Conservation (phyloP, 1,139 yeast genomes). For the Suhomyces maxii region DNA sequence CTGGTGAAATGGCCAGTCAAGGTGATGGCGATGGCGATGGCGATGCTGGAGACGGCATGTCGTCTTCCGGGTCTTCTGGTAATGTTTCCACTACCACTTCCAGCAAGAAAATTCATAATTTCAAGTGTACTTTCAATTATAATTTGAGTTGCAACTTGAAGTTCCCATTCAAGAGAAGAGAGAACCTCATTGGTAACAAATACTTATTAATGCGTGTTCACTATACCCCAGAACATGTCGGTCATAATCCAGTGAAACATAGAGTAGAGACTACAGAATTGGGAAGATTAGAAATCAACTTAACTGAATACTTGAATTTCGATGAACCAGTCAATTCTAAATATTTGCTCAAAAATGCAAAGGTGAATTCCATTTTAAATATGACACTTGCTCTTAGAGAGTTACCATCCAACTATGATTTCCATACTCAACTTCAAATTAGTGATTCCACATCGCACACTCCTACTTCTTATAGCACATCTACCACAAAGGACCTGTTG, state of each 20-base stretch:
- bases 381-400: conserved; percentile 40
- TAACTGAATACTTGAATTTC: conserved; percentile 69
- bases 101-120: conserved; percentile 39
- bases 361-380: conserved; percentile 75
- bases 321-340: conserved; percentile 55
- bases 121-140: conserved; percentile 43
- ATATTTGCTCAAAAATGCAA: conserved; percentile 72
- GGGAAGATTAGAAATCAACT: conserved; percentile 67
- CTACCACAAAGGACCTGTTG: conserved; percentile 1
- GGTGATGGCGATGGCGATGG: background rate
- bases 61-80: conserved; percentile 22
- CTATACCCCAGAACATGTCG: conserved; percentile 34
- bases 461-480: background rate
- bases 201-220: conserved; percentile 34
- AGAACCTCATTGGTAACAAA: conserved; percentile 41
- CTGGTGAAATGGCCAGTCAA: conserved; percentile 1
- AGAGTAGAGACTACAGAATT: conserved; percentile 37
- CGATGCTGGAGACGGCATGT: conserved; percentile 4
- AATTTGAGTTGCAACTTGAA: conserved; percentile 41
- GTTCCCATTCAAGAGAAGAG: conserved; percentile 37
- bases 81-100: conserved; percentile 36
- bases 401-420: conserved; percentile 44
- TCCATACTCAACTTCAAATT: conserved; percentile 43
- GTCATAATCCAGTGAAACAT: conserved; percentile 6
- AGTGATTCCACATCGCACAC: conserved; percentile 22